Evolutionary conservation across 1,284 basidiomycete genomes (phyloP).

Genomic region (Trichosporon sp.): DNA sequence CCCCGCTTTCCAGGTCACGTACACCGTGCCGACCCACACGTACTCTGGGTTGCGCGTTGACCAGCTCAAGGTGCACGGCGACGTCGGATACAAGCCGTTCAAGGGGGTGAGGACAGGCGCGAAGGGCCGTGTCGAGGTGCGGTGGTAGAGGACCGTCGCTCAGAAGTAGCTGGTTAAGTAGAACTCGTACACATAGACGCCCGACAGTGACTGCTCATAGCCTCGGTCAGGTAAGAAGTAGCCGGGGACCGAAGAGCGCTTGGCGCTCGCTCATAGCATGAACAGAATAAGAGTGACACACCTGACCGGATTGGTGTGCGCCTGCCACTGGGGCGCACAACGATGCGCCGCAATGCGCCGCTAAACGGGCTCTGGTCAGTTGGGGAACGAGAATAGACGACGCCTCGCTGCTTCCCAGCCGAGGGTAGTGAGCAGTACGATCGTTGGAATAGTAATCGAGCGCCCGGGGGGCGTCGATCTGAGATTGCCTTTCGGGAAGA

Average conservation of each 20-base stretch:
- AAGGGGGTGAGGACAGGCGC: slow-evolving; percentile 62
- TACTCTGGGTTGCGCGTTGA: slow-evolving; percentile 82
- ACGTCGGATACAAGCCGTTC: slow-evolving; percentile 63
- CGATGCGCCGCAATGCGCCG: background rate
- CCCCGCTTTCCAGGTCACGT: slow-evolving; percentile 71
- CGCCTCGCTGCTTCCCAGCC: background rate
- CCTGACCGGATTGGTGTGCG: background rate
- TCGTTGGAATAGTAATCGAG: background rate
- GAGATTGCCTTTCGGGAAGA: background rate
- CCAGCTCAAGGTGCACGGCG: slow-evolving; percentile 75
- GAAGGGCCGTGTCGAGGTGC: slow-evolving; percentile 49
- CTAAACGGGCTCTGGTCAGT: background rate
- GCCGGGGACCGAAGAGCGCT: background rate
- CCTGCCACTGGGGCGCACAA: background rate
- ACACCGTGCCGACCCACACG: slow-evolving; percentile 71
- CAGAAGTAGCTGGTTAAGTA: background rate
- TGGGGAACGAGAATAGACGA: background rate
- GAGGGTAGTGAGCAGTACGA: background rate
- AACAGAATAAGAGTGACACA: slow-evolving; percentile 6
- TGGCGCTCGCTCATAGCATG: background rate
- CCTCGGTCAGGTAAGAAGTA: background rate
- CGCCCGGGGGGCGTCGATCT: background rate
- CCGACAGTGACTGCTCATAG: background rate
- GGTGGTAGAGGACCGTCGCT: slow-evolving; percentile 43
- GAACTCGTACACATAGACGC: background rate